Conservation (phyloP, 176 grass and related monocot species). For the Avena eriantha region DNA sequence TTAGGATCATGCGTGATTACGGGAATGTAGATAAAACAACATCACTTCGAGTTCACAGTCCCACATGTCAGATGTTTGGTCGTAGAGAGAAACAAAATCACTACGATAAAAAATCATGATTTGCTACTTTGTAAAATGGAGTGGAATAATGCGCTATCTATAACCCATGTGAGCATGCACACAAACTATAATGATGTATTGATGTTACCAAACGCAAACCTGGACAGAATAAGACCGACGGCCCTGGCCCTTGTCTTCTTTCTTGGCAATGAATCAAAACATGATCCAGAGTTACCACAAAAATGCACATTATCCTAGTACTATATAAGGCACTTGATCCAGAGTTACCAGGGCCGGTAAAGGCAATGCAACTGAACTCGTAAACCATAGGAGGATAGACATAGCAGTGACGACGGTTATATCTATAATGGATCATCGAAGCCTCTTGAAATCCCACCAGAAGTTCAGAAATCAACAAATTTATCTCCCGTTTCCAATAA, state of each 20-base stretch:
- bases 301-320: background rate
- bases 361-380: background rate
- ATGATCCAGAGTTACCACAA: background rate
- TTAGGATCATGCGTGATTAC: background rate
- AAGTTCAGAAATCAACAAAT: background rate
- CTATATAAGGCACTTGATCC: background rate
- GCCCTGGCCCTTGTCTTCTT: no score
- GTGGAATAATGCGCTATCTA: background rate
- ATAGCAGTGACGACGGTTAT: background rate
- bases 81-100: background rate
- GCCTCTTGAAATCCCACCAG: background rate
- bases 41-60: background rate
- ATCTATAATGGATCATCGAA: no score
- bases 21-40: background rate
- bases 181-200: background rate
- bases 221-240: background rate
- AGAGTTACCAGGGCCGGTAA: background rate
- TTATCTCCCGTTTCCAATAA: background rate
- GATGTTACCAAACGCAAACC: background rate
- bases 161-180: background rate
- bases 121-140: background rate
- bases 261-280: background rate
- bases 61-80: background rate
- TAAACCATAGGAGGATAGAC: background rate
- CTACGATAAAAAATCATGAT: background rate